phyloP scores from a whole-genome alignment of 148 eudicot species.

The Rhododendron griersonianum region DNA sequence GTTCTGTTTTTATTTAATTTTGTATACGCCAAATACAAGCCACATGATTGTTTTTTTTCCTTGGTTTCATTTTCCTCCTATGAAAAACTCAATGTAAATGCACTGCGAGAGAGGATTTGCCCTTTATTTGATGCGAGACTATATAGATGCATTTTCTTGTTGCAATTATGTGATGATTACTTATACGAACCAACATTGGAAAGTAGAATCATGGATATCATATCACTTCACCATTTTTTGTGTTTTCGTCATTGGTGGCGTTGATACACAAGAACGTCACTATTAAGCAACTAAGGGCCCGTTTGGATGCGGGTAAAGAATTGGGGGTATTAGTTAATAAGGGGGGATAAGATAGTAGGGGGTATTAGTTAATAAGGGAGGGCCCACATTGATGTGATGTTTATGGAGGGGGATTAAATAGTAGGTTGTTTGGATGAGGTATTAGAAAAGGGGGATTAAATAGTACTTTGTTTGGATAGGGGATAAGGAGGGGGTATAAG shows the following conservation, averaged over 20 bases:
- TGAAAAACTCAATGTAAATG: background rate
- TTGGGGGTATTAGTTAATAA: too few species aligned
- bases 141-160: background rate
- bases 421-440: too few species aligned
- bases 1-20: background rate
- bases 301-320: too few species aligned
- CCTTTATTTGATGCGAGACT: background rate
- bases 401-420: too few species aligned
- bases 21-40: background rate
- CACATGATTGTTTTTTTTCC: background rate
- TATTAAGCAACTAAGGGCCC: background rate
- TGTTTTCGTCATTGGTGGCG: background rate
- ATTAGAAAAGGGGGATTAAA: too few species aligned
- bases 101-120: background rate
- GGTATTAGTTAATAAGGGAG: too few species aligned
- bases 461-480: too few species aligned
- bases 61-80: background rate
- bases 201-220: background rate
- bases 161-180: background rate
- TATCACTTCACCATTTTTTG: background rate
- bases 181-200: background rate
- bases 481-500: too few species aligned
- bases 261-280: background rate
- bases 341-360: too few species aligned
- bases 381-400: too few species aligned